phyloP scores from a whole-genome alignment of 1,139 yeast genomes.

The Magnusiomyces starmeri region DNA sequence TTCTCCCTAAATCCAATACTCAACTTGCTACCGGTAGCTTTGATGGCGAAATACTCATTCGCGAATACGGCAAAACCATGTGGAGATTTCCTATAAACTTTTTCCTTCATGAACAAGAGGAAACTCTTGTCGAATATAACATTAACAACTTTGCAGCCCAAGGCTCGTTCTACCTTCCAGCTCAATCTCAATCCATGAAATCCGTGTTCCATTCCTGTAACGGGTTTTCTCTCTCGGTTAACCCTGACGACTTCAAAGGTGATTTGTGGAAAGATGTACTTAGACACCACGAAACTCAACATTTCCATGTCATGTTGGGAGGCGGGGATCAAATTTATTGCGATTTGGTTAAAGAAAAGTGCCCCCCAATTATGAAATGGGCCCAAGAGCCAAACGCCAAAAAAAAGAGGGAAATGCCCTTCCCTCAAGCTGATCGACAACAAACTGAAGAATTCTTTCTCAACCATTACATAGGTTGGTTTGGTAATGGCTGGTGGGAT shows the following conservation, averaged over 20 bases:
- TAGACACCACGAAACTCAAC: constrained; percentile 50
- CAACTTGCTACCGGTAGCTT: background rate
- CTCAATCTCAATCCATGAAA: constrained; percentile 59
- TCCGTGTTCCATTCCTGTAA: constrained; percentile 80
- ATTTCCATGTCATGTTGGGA: constrained; percentile 91
- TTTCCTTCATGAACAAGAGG: constrained; percentile 5
- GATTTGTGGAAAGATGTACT: constrained; percentile 84
- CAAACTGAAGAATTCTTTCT: constrained; percentile 64
- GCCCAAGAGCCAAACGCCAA: constrained; percentile 43
- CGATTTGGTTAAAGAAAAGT: constrained; percentile 59
- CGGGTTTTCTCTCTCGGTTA: constrained; percentile 78
- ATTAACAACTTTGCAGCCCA: constrained; percentile 44
- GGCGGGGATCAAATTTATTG: constrained; percentile 96
- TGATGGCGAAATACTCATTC: constrained; percentile 18
- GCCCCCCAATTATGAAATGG: constrained; percentile 54
- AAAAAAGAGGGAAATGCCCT: constrained; percentile 39
- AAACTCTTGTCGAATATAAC: constrained; percentile 9
- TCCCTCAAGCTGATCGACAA: constrained; percentile 41
- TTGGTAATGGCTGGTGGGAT: constrained; percentile 79
- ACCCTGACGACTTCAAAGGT: constrained; percentile 58
- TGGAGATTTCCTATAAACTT: constrained; percentile 56
- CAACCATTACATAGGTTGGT: constrained; percentile 75
- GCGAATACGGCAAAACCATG: constrained; percentile 48
- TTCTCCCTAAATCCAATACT: background rate
- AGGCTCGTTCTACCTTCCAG: constrained; percentile 51